These are phyloP conservation scores for Maudiozyma saulgeensis DNA, from an alignment of 805 yeast species.

Conservation along the genomic window DNA sequence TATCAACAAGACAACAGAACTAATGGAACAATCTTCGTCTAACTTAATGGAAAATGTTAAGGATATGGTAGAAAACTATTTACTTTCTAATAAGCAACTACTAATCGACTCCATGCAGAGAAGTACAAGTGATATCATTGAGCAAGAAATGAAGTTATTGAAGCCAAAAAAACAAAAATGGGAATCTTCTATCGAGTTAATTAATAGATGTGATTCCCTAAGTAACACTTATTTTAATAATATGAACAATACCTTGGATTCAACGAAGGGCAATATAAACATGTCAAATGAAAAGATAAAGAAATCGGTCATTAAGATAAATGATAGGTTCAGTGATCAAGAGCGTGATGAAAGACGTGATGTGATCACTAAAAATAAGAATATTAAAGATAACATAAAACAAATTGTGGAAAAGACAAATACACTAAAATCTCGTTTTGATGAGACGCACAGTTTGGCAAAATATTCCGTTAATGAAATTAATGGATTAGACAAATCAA, in stretches of 20 bases:
- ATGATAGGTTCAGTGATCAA: constrained; percentile 9
- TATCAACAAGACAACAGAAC: constrained; percentile 17
- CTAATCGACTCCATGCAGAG: constrained; percentile 20
- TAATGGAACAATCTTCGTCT: constrained; percentile 17
- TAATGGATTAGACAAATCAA: constrained; percentile 6
- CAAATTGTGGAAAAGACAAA: constrained; percentile 13
- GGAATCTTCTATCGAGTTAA: constrained; percentile 24
- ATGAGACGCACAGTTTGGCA: constrained; percentile 3
- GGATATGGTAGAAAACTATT: constrained; percentile 16
- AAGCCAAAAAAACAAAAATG: constrained; percentile 24
- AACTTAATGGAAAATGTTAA: constrained; percentile 14
- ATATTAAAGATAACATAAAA: constrained; percentile 13
- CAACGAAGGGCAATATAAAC: constrained; percentile 14
- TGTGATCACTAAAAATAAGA: constrained; percentile 5
- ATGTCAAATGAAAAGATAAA: constrained; percentile 12
- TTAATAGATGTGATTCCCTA: constrained; percentile 27
- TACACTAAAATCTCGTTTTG: constrained; percentile 7
- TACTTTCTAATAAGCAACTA: constrained; percentile 17
- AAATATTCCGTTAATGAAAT: constrained; percentile 6
- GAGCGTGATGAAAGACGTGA: constrained; percentile 2
- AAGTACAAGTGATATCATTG: constrained; percentile 23
- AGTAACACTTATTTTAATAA: constrained; percentile 17
- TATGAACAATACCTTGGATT: constrained; percentile 11
- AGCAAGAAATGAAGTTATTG: constrained; percentile 22
- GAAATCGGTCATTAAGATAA: constrained; percentile 12